These are phyloP conservation scores for Cladophialophora bantiana DNA, from an alignment of 2,329 filamentous ascomycete genomes.

Conservation along the genomic window DNA sequence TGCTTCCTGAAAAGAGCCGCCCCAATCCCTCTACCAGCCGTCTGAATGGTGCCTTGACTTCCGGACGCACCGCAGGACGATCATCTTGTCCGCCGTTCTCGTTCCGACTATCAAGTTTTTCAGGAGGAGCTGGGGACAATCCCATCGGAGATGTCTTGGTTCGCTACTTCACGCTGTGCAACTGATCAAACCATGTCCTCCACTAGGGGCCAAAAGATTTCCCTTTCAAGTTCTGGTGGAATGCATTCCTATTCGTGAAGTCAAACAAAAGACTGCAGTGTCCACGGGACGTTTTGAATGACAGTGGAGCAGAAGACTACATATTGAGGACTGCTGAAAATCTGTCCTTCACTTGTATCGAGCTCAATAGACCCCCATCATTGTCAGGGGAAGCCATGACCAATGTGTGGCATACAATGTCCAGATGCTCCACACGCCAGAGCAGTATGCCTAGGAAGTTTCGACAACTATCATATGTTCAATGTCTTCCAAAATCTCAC, in stretches of 20 bases:
- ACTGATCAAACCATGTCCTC: background rate
- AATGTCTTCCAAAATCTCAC: background rate
- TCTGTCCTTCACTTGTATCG: background rate
- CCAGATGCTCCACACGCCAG: background rate
- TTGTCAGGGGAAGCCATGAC: background rate
- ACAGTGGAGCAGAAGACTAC: background rate
- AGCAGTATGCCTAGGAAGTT: background rate
- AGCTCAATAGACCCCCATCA: background rate
- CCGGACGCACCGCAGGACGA: background rate
- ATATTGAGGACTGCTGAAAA: background rate
- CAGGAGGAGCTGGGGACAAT: background rate
- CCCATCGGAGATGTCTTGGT: background rate
- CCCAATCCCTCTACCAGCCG: background rate
- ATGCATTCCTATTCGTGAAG: constrained; percentile 1
- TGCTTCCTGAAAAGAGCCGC: background rate
- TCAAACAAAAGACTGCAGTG: background rate
- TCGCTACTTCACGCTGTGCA: background rate
- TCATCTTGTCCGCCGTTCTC: background rate
- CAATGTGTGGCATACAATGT: background rate
- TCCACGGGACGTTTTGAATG: background rate
- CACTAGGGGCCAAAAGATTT: constrained; percentile 6
- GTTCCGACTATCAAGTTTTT: background rate
- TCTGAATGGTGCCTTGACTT: background rate
- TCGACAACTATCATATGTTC: background rate
- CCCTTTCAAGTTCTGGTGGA: constrained; percentile 8